phyloP scores from a whole-genome alignment of 495 filamentous ascomycete genomes.

The Trichoderma virens region DNA sequence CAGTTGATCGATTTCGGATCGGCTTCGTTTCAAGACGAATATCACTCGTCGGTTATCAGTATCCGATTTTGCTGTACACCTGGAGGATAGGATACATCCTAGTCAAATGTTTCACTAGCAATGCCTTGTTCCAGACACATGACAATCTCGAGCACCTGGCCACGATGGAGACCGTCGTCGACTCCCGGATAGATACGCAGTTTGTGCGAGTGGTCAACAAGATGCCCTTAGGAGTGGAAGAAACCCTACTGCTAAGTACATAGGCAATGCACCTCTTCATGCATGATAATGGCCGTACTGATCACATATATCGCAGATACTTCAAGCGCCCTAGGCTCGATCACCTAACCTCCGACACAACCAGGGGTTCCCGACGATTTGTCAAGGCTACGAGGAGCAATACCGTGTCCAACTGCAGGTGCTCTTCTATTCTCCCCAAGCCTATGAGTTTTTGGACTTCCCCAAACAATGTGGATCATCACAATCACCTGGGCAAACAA shows the following conservation, averaged over 20 bases:
- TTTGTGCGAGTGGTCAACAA: constrained; percentile 70
- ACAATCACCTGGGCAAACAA: too few species aligned
- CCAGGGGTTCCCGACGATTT: constrained; percentile 81
- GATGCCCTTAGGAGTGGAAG: constrained; percentile 51
- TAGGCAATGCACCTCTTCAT: constrained; percentile 29
- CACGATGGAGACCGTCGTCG: constrained; percentile 97
- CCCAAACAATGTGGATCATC: too few species aligned
- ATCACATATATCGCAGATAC: constrained; percentile 51
- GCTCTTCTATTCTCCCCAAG: too few species aligned
- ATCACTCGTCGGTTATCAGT: constrained; percentile 94
- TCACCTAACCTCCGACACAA: constrained; percentile 83
- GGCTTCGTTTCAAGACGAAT: constrained; percentile 96
- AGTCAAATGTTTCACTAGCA: constrained; percentile 98
- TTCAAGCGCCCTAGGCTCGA: constrained; percentile 79
- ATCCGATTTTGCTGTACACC: constrained; percentile 94
- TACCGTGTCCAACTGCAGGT: too few species aligned
- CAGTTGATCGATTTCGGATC: constrained; percentile 98
- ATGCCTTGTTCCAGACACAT: constrained; percentile 95
- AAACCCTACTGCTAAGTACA: constrained; percentile 80
- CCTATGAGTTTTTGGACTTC: too few species aligned
- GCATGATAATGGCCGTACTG: neutral
- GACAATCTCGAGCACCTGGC: constrained; percentile 96
- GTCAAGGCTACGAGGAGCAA: constrained; percentile 97
- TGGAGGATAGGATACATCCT: constrained; percentile 99
- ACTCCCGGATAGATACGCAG: constrained; percentile 59